Percentiles rank a stretch among this genome's conserved stretches.
phyloP scores from a whole-genome alignment of 352 stramenopile genomes.

The Phytophthora europaea region DNA sequence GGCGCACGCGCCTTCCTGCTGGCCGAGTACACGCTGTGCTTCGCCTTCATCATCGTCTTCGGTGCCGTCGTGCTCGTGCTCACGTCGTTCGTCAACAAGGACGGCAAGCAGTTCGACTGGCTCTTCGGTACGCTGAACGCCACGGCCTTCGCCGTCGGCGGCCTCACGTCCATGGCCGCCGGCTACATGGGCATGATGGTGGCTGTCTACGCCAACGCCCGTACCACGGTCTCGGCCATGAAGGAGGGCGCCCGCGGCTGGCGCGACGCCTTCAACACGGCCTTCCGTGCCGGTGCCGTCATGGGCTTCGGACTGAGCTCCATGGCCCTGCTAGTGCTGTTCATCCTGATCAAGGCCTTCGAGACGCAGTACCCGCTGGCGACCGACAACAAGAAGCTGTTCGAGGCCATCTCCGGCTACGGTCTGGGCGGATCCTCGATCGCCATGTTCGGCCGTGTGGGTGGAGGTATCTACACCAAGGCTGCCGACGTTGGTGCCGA shows the following conservation, averaged over 20 bases:
- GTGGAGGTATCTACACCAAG: conserved; percentile 99
- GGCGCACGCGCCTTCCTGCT: conserved; percentile 98
- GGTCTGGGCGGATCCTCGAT: conserved; percentile 98
- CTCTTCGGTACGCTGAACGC: conserved; percentile 95
- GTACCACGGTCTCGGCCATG: conserved; percentile 98
- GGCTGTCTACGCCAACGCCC: conserved; percentile 98
- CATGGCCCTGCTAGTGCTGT: conserved; percentile 98
- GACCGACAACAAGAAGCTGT: conserved; percentile 91
- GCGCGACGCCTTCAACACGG: conserved; percentile 98
- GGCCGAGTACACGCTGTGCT: conserved; percentile 99
- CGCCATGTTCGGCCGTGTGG: conserved; percentile 99
- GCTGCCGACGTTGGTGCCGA: conserved; percentile 99
- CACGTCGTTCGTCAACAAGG: conserved; percentile 92
- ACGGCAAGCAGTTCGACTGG: conserved; percentile 88
- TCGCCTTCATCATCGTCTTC: conserved; percentile 96
- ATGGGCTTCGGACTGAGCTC: conserved; percentile 99
- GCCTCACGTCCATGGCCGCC: conserved; percentile 97
- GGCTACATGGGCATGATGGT: conserved; percentile 99
- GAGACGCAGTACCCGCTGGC: conserved; percentile 91
- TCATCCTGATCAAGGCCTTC: conserved; percentile 96
- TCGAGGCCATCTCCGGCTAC: conserved; percentile 98
- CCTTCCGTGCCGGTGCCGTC: conserved; percentile 98
- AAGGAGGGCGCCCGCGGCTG: conserved; percentile 94
- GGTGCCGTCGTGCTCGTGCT: conserved; percentile 91
- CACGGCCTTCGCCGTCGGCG: conserved; percentile 98